Evolutionary conservation across 768 basidiomycete species (phyloP), one percentile per base, ranked within the genome.

Genomic region (Tulasnella sp.): DNA sequence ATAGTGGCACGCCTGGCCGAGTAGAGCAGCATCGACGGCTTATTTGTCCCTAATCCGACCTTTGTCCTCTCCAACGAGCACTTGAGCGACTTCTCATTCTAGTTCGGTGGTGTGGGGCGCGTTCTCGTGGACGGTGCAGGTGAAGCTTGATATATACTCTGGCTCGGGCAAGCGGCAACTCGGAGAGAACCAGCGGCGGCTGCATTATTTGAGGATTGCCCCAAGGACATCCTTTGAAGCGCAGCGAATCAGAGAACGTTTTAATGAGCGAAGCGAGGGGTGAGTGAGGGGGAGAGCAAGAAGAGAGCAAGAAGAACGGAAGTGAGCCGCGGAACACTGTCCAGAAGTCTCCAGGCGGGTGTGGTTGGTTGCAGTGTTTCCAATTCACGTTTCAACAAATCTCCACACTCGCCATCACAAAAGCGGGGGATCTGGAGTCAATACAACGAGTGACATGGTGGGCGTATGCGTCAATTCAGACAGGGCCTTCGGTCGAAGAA

Each of bases 21-120:
- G 71, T 11, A 80, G 26, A 16, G 70, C 79, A 61, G 79, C 79
- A 13, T 80, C 80, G 42, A 80, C 79, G 11, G 69, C 80, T 37
- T 79, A 79, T 46, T 74, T 75, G 32, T 75, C 79, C 48, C 75
- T 57, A 39, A 80, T 55, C 75, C 79, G 79, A 9, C 79, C 74
- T 39, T 76, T 55, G 26, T 76, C 75, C 39, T 76, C 70, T 69
- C 55, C 74, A 26, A 77, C 32, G 26, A 39, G 55, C 20, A 77
- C 78, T 2, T 79, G 46, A 9, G 23, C 16, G 20, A 26, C 57
- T n/a, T 70, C 40, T 10, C 40, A 40, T 40, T 40, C 40, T 40
- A 10, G 40, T 4, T 23, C 29, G 5, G 23, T 23, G 70, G 32
- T 35, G 42, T 72, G 37, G 51, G 42, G n/a, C n/a, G n/a, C n/a